phyloP scores from a whole-genome alignment of 2,329 filamentous ascomycete species.

The Colletotrichum camelliae region DNA sequence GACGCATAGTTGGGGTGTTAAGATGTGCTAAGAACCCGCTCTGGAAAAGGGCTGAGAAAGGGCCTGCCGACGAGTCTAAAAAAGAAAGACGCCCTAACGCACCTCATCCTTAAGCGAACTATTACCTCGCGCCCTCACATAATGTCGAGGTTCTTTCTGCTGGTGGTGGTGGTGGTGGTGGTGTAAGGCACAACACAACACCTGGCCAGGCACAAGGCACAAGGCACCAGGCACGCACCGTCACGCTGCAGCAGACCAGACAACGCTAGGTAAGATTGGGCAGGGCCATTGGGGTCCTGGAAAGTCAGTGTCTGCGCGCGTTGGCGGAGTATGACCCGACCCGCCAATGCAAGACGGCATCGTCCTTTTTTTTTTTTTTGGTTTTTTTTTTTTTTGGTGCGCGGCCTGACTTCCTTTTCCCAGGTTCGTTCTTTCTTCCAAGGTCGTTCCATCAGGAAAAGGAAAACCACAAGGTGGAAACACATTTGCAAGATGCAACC shows the following conservation, averaged over 20 bases:
- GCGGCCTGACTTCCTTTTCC: background rate
- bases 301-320: background rate
- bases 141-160: background rate
- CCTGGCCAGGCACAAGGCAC: background rate
- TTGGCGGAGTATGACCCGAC: background rate
- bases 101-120: background rate
- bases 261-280: background rate
- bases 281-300: background rate
- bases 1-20: conserved; percentile 16
- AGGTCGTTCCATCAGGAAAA: background rate
- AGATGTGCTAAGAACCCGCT: conserved; percentile 7
- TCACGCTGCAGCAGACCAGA: background rate
- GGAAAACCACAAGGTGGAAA: background rate
- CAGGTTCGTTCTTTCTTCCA: background rate
- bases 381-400: background rate
- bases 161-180: background rate
- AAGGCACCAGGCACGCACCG: background rate
- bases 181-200: background rate
- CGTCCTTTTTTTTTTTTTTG: background rate
- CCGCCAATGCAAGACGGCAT: background rate
- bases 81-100: background rate
- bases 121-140: background rate
- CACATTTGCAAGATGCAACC: background rate
- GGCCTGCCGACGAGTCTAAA: background rate
- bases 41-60: background rate